Percentiles rank a stretch among this genome's conserved stretches.
Conservation (phyloP, 2,329 filamentous ascomycete genomes). For the Exophiala phaeomuriformis region DNA sequence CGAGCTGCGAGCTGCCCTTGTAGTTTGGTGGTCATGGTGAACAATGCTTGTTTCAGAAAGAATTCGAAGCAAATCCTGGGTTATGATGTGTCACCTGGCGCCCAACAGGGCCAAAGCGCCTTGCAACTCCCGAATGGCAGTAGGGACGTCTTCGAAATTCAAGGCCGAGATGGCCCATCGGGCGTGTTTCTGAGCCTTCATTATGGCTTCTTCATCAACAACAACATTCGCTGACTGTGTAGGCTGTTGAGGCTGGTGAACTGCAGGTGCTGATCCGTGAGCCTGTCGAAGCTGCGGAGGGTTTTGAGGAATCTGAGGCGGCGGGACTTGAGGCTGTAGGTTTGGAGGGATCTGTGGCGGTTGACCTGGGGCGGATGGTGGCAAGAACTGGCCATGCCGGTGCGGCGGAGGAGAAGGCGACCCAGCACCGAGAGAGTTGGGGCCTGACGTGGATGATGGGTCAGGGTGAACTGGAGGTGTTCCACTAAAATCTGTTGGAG, state of each 20-base stretch:
- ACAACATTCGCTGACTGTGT: slow-evolving; percentile 25
- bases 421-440: slow-evolving; percentile 9
- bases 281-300: slow-evolving; percentile 18
- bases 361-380: slow-evolving; percentile 11
- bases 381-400: slow-evolving; percentile 17
- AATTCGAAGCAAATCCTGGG: neutral
- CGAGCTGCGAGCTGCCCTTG: no score
- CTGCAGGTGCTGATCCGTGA: slow-evolving; percentile 16
- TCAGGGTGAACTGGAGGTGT: slow-evolving; percentile 12
- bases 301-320: slow-evolving; percentile 13
- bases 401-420: slow-evolving; percentile 23
- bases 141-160: slow-evolving; percentile 91
- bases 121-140: slow-evolving; percentile 76
- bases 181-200: slow-evolving; percentile 85
- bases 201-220: slow-evolving; percentile 64
- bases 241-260: slow-evolving; percentile 15
- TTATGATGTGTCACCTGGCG: slow-evolving; percentile 42
- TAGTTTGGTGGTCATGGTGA: no score
- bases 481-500: slow-evolving; percentile 23
- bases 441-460: slow-evolving; percentile 4
- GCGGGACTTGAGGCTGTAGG: slow-evolving; percentile 23
- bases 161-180: slow-evolving; percentile 94
- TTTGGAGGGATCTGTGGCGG: slow-evolving; percentile 24
- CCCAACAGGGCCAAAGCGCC: slow-evolving; percentile 66
- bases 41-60: no score